Conservation (phyloP, 306 rosid species). For the Acacia crassicarpa region DNA sequence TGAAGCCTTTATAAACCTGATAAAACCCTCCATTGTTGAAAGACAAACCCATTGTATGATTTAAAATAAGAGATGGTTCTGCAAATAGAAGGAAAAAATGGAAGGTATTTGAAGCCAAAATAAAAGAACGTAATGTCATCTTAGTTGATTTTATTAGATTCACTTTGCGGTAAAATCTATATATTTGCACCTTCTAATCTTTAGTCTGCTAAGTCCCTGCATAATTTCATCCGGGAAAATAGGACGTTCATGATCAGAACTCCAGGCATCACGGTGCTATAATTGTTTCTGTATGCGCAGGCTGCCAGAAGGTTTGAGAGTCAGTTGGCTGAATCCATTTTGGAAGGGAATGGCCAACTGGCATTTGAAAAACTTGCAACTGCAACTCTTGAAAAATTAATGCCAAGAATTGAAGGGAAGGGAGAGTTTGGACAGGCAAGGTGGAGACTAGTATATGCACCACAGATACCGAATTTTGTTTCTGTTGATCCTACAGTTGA, state of each 20-base stretch:
- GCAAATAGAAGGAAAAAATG: not conserved
- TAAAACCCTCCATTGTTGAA: not conserved
- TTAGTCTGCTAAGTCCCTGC: not conserved
- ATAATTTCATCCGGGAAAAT: slow-evolving; percentile 20
- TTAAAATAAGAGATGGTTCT: not conserved
- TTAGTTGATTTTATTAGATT: not conserved
- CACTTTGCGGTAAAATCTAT: not conserved
- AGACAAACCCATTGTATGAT: not conserved
- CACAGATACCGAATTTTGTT: slow-evolving; percentile 86
- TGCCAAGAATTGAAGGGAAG: slow-evolving; percentile 98
- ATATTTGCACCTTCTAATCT: not conserved
- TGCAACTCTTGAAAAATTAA: slow-evolving; percentile 85
- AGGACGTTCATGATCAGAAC: slow-evolving; percentile 13
- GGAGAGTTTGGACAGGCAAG: slow-evolving; percentile 94
- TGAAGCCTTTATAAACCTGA: not conserved
- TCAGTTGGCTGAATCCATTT: slow-evolving; percentile 85
- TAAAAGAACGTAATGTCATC: not conserved
- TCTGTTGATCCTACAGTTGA: slow-evolving; percentile 80
- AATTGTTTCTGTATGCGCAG: slow-evolving; percentile 41
- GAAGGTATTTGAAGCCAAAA: not conserved
- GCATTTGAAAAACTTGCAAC: slow-evolving; percentile 90
- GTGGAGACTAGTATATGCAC: slow-evolving; percentile 92
- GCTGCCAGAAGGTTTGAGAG: slow-evolving; percentile 93
- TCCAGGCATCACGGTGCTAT: slow-evolving; percentile 2
- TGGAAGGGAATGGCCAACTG: slow-evolving; percentile 85